Base-by-base conservation (phyloP, 116 monocot genomes). In the Zostera marina region DNA sequence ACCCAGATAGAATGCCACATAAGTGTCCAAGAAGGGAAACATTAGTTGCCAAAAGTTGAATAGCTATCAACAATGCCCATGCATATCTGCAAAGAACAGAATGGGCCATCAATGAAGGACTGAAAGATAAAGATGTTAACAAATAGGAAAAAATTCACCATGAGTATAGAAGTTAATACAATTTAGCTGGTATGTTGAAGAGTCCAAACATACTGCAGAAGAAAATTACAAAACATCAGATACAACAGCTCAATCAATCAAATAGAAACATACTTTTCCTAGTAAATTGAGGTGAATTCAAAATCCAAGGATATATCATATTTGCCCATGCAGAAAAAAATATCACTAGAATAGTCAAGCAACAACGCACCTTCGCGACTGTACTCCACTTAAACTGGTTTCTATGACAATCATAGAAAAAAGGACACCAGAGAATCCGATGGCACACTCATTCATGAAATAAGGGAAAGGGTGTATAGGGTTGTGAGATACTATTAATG, bases 1-100 rank as follows among this genome's bases (percentile, higher is more conserved):
- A 85, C 62, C 94, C 94, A 68, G 94, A 94, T 39, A 94, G 65
- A 69, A 94, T 94, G 71, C 94, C 94, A 65, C 88, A 94, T 52
- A 88, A 68, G 72, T 94, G 94, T 38, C 94, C 94, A 66, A 94
- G 61, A 45, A 94, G 63, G 32, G 94, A 94, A 58, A 88, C 94
- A 63, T 88, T 88, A 45, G 71, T 72, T 40, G 85, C 88, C 47
- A 94, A 66, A 63, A 94, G 66, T 65, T 94, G 94, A 71, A 94
- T 77, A 15, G 88, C 24, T 59, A 94, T 52, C 71, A 94, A 75
- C 44, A 94, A 72, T 64, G 88, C 85, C 84, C 84, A 94, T 11
- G 88, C 74, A 62, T 94, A 94, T 85, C 94, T 94, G 67, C 43
- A 47, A 23, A n/a, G 24, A 19, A 46, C 9, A 19, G 11, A 22